These are phyloP conservation scores for Alectoria sarmentosa DNA, from an alignment of 495 filamentous ascomycete genomes.

Conservation along the genomic window DNA sequence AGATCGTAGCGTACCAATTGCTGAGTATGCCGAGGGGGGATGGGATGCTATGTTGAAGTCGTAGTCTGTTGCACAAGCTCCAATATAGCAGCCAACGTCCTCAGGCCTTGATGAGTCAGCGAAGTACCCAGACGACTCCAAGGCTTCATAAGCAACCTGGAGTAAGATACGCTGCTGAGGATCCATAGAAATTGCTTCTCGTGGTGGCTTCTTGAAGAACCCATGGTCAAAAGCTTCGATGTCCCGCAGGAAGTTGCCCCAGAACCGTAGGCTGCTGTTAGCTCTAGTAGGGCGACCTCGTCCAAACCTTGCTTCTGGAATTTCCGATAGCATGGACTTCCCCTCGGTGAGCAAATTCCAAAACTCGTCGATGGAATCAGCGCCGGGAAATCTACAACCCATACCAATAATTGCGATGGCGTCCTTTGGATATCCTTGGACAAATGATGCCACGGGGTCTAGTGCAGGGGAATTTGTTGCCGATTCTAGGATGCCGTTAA, in stretches of 20 bases:
- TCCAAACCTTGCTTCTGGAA: conserved; percentile 26
- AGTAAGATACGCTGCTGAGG: conserved; percentile 37
- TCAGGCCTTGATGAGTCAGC: conserved; percentile 7
- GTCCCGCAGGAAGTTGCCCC: conserved; percentile 41
- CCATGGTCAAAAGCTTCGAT: conserved; percentile 43
- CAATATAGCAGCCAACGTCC: conserved; percentile 22
- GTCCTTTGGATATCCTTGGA: conserved; percentile 16
- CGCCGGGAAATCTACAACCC: conserved; percentile 27
- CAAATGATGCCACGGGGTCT: background rate
- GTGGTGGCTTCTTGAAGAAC: conserved; percentile 45
- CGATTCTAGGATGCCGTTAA: background rate
- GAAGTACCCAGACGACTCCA: conserved; percentile 32
- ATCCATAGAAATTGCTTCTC: conserved; percentile 33
- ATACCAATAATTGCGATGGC: conserved; percentile 36
- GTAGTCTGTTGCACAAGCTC: conserved; percentile 30
- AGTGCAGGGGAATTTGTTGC: background rate
- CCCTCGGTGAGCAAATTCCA: conserved; percentile 30
- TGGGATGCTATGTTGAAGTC: conserved; percentile 30
- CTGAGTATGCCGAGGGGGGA: conserved; percentile 31
- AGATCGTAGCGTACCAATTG: conserved; percentile 28
- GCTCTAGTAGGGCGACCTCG: conserved; percentile 22
- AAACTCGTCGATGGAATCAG: conserved; percentile 28
- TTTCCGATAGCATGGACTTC: conserved; percentile 21
- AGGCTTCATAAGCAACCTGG: conserved; percentile 43
- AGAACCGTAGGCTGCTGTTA: conserved; percentile 17